Evolutionary conservation across 768 basidiomycete species (phyloP).

Genomic region (Boletus pseudo-olivaceus): DNA sequence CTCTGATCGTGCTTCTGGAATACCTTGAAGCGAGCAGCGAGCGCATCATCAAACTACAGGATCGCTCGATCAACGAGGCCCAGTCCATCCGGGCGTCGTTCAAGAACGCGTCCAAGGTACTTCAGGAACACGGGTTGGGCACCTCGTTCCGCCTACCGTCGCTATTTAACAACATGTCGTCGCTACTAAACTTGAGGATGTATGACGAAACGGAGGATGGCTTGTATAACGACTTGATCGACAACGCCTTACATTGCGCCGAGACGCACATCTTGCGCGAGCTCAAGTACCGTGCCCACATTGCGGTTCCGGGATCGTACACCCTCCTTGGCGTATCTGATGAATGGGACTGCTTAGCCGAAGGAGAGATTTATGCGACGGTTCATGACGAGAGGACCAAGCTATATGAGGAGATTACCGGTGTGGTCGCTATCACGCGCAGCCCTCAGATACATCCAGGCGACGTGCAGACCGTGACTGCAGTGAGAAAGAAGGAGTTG

Average conservation of each 20-base stretch:
- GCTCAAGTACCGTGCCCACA: constrained; percentile 50
- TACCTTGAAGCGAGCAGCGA: constrained; percentile 36
- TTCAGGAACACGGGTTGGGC: constrained; percentile 45
- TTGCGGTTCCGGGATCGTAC: constrained; percentile 45
- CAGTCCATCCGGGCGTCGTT: constrained; percentile 34
- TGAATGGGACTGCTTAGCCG: constrained; percentile 42
- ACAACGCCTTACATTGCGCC: constrained; percentile 35
- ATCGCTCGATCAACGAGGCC: constrained; percentile 35
- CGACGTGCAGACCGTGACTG: constrained; percentile 40
- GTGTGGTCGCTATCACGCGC: constrained; percentile 43
- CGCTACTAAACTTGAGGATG: constrained; percentile 31
- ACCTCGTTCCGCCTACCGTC: constrained; percentile 43
- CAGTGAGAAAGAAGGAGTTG: constrained; percentile 40
- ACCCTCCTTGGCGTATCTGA: constrained; percentile 55
- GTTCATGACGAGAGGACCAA: constrained; percentile 31
- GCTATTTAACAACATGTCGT: constrained; percentile 36
- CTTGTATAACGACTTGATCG: constrained; percentile 36
- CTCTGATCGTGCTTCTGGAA: constrained; percentile 48
- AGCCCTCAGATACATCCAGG: constrained; percentile 56
- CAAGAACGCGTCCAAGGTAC: constrained; percentile 34
- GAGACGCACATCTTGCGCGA: constrained; percentile 47
- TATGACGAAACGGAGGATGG: constrained; percentile 4
- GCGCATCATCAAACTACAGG: constrained; percentile 38
- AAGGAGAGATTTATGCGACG: constrained; percentile 48
- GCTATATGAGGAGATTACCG: constrained; percentile 30